Evolutionary conservation across 2,329 filamentous ascomycete species (phyloP), one percentile per base, ranked within the genome.

Genomic region (Diaporthe vaccinii): DNA sequence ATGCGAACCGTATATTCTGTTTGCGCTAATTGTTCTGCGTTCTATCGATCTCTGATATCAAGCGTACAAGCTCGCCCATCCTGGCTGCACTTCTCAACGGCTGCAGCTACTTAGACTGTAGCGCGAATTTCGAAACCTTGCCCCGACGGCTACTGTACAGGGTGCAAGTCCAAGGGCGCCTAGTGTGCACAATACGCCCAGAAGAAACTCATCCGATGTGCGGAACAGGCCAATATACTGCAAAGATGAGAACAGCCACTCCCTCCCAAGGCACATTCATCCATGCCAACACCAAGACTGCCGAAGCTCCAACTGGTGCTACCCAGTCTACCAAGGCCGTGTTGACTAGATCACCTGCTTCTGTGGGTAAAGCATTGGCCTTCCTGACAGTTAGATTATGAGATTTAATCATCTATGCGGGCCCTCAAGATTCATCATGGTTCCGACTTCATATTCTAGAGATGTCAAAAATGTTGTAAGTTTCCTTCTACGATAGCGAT

Each of bases 101-200:
- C 31, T 68, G 44, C 62, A 51, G 28, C 62, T 67, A n/a, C n/a
- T n/a, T n/a, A 68, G 28, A 39, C 46, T 8, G 46, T 68, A 68
- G 62, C 62, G 62, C 46, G 31, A 51, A 20, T 20, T 39, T 68
- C 62, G 62, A 46, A 25, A 51, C 20, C 44, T 28, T 15, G 17
- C 22, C 62, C 46, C 62, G 44, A n/a, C 5, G 22, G 20, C 44
- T 51, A 53, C 31, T 6, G 7, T 31, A 17, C 31, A 46, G 39
- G 5, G 17, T 46, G 8, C 22, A n/a, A 34, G 55, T 14, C 55
- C 20, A 20, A 31, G 6, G 28, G 12, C 3, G 46, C 46, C 36
- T 39, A 15, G 36, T 39, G 36, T 39, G 36, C 36, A 39, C 12
- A 39, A 15, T 14, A 39, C 3, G 2, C 36, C 36, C 36, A 14